Percentiles rank a stretch among this genome's conserved stretches.
Evolutionary conservation across 129 eudicot species (phyloP).

Genomic region (Heracleum sosnowskyi): DNA sequence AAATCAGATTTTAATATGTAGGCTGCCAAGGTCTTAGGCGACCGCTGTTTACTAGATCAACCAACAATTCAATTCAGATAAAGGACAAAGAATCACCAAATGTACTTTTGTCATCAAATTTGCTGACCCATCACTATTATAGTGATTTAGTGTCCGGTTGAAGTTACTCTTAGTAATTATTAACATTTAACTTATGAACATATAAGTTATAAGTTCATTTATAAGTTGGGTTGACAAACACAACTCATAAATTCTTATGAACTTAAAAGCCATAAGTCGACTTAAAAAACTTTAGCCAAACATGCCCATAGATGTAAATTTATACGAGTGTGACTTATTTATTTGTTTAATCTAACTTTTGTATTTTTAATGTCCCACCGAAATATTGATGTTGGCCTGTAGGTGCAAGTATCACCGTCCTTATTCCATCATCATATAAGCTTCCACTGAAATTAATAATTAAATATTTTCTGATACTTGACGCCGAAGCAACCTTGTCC

Average conservation of each 20-base stretch:
- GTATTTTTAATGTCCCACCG: not conserved
- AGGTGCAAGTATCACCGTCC: not conserved
- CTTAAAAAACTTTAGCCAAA: too few species aligned
- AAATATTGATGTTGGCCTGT: not conserved
- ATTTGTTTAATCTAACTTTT: not conserved
- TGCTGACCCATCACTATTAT: too few species aligned
- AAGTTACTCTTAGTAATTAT: too few species aligned
- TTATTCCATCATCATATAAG: not conserved
- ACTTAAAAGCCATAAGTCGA: too few species aligned
- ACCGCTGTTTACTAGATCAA: slow-evolving; percentile 10
- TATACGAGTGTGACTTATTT: not conserved
- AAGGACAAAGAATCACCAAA: too few species aligned
- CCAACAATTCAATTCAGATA: too few species aligned
- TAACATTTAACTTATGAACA: too few species aligned
- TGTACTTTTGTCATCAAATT: too few species aligned
- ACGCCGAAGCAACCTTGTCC: not conserved
- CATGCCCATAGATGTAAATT: slow-evolving; percentile 16
- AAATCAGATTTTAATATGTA: slow-evolving; percentile 57
- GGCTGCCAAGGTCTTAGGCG: slow-evolving; percentile 77
- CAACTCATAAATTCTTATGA: too few species aligned
- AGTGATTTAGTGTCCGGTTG: too few species aligned
- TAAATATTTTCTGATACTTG: not conserved
- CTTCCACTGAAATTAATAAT: not conserved
- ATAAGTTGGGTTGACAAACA: too few species aligned
- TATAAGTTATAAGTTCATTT: too few species aligned